These are phyloP conservation scores for Vitis hybrid DNA, from an alignment of 177 flowering plant species.

Conservation along the genomic window DNA sequence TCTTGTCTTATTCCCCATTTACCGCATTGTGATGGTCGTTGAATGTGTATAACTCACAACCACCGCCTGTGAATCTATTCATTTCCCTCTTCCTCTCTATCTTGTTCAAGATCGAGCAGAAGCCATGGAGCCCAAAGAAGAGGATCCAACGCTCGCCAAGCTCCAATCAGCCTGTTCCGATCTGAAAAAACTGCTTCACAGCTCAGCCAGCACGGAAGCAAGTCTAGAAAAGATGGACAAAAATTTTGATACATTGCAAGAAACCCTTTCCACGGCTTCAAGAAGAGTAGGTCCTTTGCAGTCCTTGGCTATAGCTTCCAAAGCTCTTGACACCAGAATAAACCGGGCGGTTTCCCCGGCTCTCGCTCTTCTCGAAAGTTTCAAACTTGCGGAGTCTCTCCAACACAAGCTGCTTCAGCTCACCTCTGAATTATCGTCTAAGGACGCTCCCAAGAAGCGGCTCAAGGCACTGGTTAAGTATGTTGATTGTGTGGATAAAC, in stretches of 20 bases:
- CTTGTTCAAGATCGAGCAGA: background rate
- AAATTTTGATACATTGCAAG: slow-evolving; percentile 28
- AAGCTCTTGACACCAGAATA: slow-evolving; percentile 65
- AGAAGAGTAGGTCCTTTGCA: slow-evolving; percentile 56
- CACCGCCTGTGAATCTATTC: background rate
- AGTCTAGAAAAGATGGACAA: slow-evolving; percentile 42
- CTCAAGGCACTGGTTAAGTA: slow-evolving; percentile 38
- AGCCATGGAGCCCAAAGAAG: slow-evolving; percentile 32
- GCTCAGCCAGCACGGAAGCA: slow-evolving; percentile 31
- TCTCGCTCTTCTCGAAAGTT: slow-evolving; percentile 49
- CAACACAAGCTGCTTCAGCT: slow-evolving; percentile 45
- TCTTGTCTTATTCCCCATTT: background rate
- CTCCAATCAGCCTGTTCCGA: slow-evolving; percentile 46
- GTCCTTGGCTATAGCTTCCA: slow-evolving; percentile 50
- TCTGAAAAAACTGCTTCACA: slow-evolving; percentile 40
- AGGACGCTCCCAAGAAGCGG: slow-evolving; percentile 24
- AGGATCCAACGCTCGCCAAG: slow-evolving; percentile 24
- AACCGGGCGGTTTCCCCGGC: slow-evolving; percentile 72
- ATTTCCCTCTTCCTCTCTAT: background rate
- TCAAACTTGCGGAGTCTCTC: slow-evolving; percentile 52
- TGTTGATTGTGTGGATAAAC: slow-evolving; percentile 49
- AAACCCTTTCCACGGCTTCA: slow-evolving; percentile 36
- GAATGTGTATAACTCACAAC: background rate
- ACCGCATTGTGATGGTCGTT: background rate
- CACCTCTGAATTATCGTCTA: slow-evolving; percentile 30